Conservation (phyloP, 768 basidiomycete species). For the Psilocybe subaeruginosa region DNA sequence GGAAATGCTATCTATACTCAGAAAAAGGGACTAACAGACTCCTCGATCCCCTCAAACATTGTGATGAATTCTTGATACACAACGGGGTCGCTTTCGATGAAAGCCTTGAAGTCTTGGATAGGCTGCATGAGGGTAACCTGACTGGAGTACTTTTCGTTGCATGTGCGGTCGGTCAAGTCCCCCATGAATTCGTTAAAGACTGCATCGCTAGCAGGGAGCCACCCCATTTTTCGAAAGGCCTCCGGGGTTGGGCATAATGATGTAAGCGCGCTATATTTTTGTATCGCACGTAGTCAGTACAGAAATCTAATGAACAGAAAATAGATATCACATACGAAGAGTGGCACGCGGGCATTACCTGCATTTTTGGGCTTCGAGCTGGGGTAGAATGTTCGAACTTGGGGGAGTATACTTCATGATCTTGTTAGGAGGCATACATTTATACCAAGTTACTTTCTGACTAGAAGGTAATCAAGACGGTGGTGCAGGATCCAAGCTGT, state of each 20-base stretch:
- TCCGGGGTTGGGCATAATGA: slow-evolving; percentile 1
- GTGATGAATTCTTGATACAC: slow-evolving; percentile 1
- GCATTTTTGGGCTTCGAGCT: not conserved
- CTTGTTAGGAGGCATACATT: not conserved
- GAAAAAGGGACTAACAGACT: not conserved
- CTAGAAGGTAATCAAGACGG: not conserved
- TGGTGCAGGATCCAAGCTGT: not conserved
- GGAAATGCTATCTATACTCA: not conserved
- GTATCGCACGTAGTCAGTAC: too few species aligned
- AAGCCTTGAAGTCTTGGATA: slow-evolving; percentile 7
- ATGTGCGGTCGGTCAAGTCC: not conserved
- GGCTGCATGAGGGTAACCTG: not conserved
- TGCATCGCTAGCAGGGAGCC: slow-evolving; percentile 2
- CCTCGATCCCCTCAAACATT: slow-evolving; percentile 8
- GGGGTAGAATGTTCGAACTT: not conserved
- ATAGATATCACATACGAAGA: not conserved
- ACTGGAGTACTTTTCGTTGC: not conserved
- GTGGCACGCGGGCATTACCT: not conserved
- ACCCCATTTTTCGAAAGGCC: slow-evolving; percentile 4
- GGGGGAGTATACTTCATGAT: too few species aligned
- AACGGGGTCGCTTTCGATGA: slow-evolving; percentile 5
- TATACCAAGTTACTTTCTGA: not conserved
- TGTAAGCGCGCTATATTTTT: not conserved
- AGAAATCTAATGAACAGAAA: not conserved
- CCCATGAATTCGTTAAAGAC: slow-evolving; percentile 1